phyloP scores from a whole-genome alignment of 2,329 filamentous ascomycete genomes.

The Talaromyces rugulosus region DNA sequence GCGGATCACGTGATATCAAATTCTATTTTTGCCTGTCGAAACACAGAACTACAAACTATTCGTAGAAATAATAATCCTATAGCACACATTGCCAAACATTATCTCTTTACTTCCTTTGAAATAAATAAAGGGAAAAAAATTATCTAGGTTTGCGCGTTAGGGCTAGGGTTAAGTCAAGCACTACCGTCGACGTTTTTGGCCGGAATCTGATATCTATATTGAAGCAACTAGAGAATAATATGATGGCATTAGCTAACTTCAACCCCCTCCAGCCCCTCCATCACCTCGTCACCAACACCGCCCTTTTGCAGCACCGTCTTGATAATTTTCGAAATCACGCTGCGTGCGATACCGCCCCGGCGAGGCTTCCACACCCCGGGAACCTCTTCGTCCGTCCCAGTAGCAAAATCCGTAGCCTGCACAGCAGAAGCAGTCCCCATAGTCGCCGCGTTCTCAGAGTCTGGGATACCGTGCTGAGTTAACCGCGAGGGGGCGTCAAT shows the following conservation, averaged over 20 bases:
- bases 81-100: too few species aligned
- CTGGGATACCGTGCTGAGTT: conserved; percentile 66
- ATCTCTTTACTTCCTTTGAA: too few species aligned
- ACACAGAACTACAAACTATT: too few species aligned
- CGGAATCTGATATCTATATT: not conserved
- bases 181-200: too few species aligned
- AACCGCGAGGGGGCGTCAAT: conserved; percentile 71
- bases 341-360: conserved; percentile 74
- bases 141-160: too few species aligned
- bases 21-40: too few species aligned
- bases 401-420: conserved; percentile 39
- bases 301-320: conserved; percentile 70
- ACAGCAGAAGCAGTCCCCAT: conserved; percentile 34
- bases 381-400: conserved; percentile 52
- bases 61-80: too few species aligned
- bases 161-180: too few species aligned
- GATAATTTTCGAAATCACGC: conserved; percentile 68
- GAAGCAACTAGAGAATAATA: not conserved
- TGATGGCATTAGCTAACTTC: conserved; percentile 55
- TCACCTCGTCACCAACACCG: conserved; percentile 79
- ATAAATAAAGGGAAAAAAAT: too few species aligned
- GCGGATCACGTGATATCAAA: not conserved
- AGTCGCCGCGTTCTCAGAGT: conserved; percentile 57
- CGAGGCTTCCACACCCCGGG: conserved; percentile 80
- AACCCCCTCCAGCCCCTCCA: conserved; percentile 69